phyloP scores from a whole-genome alignment of 1,284 basidiomycete genomes.

The Cystobasidiaceae sp. region DNA sequence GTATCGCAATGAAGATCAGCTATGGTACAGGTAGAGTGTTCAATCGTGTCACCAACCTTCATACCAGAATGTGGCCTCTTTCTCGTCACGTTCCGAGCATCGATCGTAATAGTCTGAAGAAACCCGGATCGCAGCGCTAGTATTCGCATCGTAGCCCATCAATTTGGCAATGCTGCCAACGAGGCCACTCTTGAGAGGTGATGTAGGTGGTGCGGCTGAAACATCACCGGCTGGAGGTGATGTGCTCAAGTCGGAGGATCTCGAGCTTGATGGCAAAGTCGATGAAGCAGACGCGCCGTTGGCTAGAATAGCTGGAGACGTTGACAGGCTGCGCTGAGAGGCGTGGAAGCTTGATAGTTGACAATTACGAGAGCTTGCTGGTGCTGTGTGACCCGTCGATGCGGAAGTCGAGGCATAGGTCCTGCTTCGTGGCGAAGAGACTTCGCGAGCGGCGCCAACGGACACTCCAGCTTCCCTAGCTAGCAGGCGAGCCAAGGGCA shows the following conservation, averaged over 20 bases:
- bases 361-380: too few species aligned
- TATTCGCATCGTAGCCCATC: slow-evolving; percentile 54
- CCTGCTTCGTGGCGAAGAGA: not conserved
- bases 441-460: not conserved
- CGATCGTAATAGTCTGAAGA: slow-evolving; percentile 54
- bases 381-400: too few species aligned
- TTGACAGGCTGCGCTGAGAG: too few species aligned
- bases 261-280: not conserved
- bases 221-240: not conserved
- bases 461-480: not conserved
- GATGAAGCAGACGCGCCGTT: not conserved
- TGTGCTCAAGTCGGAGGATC: too few species aligned
- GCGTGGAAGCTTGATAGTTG: too few species aligned
- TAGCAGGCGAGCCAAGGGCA: not conserved
- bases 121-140: slow-evolving; percentile 53
- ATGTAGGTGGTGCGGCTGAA: not conserved
- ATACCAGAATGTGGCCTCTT: slow-evolving; percentile 51
- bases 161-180: slow-evolving; percentile 49
- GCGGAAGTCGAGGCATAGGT: not conserved
- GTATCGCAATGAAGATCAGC: not conserved
- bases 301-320: too few species aligned
- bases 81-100: slow-evolving; percentile 51
- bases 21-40: not conserved
- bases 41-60: slow-evolving; percentile 34
- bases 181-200: slow-evolving; percentile 30